Conservation (phyloP, 805 yeast species). For the Wickerhamomyces bisporus region DNA sequence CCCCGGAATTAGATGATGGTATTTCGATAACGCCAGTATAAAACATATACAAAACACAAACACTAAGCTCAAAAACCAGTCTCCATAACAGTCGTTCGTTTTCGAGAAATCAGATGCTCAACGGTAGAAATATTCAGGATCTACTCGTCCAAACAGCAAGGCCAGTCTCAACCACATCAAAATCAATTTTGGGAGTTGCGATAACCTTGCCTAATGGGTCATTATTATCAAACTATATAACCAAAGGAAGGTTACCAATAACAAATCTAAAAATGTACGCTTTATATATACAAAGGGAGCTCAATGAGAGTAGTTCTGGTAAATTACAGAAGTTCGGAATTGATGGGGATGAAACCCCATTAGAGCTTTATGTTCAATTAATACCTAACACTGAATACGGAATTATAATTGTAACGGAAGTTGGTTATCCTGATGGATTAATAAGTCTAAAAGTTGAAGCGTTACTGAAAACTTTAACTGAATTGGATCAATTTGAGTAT, state of each 20-base stretch:
- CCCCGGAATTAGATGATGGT: no score
- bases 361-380: constrained; percentile 7
- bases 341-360: not conserved
- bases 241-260: not conserved
- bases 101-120: no score
- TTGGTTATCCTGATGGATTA: constrained; percentile 21
- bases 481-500: constrained; percentile 17
- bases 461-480: constrained; percentile 11
- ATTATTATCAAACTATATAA: constrained; percentile 11
- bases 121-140: constrained; percentile 15
- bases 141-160: constrained; percentile 12
- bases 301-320: not conserved
- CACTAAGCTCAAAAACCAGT: no score
- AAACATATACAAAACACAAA: no score
- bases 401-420: constrained; percentile 18
- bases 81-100: no score
- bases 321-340: constrained; percentile 6
- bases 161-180: constrained; percentile 14
- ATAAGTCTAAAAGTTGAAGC: constrained; percentile 15
- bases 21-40: no score
- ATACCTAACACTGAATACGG: constrained; percentile 16
- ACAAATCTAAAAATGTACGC: constrained; percentile 19
- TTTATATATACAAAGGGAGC: constrained; percentile 8
- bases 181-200: constrained; percentile 11
- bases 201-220: constrained; percentile 14